phyloP scores from a whole-genome alignment of 169 alveolate species.

The Cyclospora cayetanensis region DNA sequence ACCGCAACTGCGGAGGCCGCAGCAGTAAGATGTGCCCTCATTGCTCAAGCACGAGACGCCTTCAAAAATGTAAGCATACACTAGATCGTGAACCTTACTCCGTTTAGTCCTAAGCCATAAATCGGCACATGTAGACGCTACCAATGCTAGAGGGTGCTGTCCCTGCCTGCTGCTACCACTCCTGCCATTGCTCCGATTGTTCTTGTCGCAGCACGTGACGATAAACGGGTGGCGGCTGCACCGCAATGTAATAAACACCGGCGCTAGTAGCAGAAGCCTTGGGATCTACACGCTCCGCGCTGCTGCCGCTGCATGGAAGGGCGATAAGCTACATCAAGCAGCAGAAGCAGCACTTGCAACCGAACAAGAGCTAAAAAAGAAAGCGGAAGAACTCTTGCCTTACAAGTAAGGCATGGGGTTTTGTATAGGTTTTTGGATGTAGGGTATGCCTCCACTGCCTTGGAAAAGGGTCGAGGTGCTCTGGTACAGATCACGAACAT shows the following conservation, averaged over 20 bases:
- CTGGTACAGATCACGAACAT: no score
- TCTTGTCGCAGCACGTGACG: slow-evolving; percentile 43
- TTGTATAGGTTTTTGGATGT: no score
- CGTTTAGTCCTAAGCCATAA: no score
- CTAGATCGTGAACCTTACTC: no score
- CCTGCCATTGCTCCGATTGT: not conserved
- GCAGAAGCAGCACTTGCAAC: slow-evolving; percentile 40
- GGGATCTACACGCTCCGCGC: slow-evolving; percentile 34
- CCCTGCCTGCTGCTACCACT: not conserved
- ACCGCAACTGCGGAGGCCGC: not conserved
- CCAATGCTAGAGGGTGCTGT: not conserved
- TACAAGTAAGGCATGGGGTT: slow-evolving; percentile 13
- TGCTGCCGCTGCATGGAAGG: slow-evolving; percentile 4
- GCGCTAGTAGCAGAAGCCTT: slow-evolving; percentile 29
- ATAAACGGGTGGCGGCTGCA: slow-evolving; percentile 11
- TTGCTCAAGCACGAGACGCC: slow-evolving; percentile 25
- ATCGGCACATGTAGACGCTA: no score
- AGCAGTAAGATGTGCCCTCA: slow-evolving; percentile 13
- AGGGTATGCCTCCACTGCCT: no score
- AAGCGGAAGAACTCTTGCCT: slow-evolving; percentile 26
- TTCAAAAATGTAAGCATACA: no score
- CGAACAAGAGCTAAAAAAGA: slow-evolving; percentile 26
- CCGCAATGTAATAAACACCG: slow-evolving; percentile 30
- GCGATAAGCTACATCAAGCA: slow-evolving; percentile 7
- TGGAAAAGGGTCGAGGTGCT: no score